Evolutionary conservation across 176 grass and related monocot species (phyloP).

Genomic region (Lolium multiflorum): DNA sequence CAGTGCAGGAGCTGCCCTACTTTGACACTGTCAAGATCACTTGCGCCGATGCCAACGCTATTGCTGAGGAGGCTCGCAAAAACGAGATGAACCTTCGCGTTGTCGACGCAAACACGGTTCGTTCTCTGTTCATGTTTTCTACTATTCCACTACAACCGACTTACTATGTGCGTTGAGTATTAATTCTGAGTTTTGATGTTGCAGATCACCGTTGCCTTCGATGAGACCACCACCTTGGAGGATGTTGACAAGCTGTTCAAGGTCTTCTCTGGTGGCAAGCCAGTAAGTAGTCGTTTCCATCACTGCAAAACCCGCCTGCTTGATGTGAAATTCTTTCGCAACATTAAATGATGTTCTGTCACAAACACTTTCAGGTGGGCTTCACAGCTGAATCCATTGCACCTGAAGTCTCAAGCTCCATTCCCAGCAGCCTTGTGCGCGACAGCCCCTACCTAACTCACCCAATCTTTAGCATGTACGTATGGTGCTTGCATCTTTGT

Average conservation of each 20-base stretch:
- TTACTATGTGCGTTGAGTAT: slow-evolving; percentile 8
- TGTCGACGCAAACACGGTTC: slow-evolving; percentile 82
- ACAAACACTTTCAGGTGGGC: slow-evolving; percentile 61
- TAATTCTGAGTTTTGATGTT: slow-evolving; percentile 44
- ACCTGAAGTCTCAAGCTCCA: slow-evolving; percentile 68
- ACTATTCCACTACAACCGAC: slow-evolving; percentile 14
- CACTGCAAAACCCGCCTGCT: slow-evolving; percentile 15
- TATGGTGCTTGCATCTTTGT: neutral
- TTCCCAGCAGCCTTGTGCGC: slow-evolving; percentile 74
- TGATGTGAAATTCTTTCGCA: slow-evolving; percentile 19
- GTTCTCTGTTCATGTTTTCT: slow-evolving; percentile 29
- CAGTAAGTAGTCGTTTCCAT: slow-evolving; percentile 65
- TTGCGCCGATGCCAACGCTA: slow-evolving; percentile 65
- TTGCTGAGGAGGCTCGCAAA: slow-evolving; percentile 76
- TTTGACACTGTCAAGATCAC: slow-evolving; percentile 97
- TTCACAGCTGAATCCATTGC: slow-evolving; percentile 93
- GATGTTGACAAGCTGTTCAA: slow-evolving; percentile 97
- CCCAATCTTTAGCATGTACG: slow-evolving; percentile 90
- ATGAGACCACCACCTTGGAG: slow-evolving; percentile 90
- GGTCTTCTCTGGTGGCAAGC: slow-evolving; percentile 87
- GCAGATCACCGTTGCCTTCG: slow-evolving; percentile 90
- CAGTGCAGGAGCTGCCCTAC: slow-evolving; percentile 90
- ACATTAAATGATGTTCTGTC: slow-evolving; percentile 30
- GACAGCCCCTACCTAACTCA: slow-evolving; percentile 87
- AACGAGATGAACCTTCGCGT: slow-evolving; percentile 95